Evolutionary conservation across 2,329 filamentous ascomycete species (phyloP), one percentile per base, ranked within the genome.

Genomic region (Aspergillus sclerotialis): DNA sequence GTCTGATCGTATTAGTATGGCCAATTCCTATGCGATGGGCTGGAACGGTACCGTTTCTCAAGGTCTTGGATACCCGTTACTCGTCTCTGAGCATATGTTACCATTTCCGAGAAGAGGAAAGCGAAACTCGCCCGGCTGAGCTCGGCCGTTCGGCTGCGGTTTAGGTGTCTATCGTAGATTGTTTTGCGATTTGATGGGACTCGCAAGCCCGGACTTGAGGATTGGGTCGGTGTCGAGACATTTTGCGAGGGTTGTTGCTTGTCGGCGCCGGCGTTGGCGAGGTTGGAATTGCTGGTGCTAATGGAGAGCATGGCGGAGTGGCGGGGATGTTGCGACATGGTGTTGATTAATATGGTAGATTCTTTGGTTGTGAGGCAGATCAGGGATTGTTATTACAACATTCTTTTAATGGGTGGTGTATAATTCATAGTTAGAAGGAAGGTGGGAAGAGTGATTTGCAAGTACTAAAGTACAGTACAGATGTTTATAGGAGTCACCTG

Each of bases 61-160:
- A 98, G 70, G 62, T 96, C 92, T 52, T 90, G 83, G 39, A 98
- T 94, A 5, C 87, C 89, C 47, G 84, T 92, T 35, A 95, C 90
- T 42, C 85, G 75, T 53, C 81, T 76, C 61, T 96, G 92, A 48
- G 92, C 90, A 63, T 96, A 96, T 53, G 80, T 82, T 32, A 98
- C 89, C 84, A 96, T 94, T 69, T 95, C 90, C 40, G 83, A 82
- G 60, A 98, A 96, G 39, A 98, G 73, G 63, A 94, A 96, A 27
- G 92, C 90, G 65, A 98, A 96, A 64, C 86, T 88, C 8, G 92
- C 79, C 57, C 93, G 84, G 61, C 88, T 94, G 47, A 93, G 78
- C 70, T 96, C 90, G 38, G 84, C 77, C 50, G 84, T 86, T 60
- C 87, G 85, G 51, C 81, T 83, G 45, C 92, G 84, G 65, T 95